These are phyloP conservation scores for Mycena amicta DNA, from an alignment of 768 basidiomycete species.

Conservation along the genomic window DNA sequence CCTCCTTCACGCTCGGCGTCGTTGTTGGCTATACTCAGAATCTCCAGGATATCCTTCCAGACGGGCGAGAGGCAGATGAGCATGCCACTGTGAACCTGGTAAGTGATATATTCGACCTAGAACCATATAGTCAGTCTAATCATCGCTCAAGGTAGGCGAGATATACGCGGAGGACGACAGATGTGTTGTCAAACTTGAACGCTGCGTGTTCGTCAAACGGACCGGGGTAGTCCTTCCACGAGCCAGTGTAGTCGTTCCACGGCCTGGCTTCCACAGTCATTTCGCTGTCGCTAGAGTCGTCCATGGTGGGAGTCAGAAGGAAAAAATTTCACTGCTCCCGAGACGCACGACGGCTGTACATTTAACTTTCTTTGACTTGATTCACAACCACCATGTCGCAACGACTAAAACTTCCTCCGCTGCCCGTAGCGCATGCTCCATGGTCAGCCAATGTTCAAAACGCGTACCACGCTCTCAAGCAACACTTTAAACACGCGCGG, in stretches of 20 bases:
- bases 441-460: not conserved
- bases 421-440: not conserved
- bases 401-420: not conserved
- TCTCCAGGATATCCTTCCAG: not conserved
- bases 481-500: not conserved
- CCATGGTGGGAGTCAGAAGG: not conserved
- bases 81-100: not conserved
- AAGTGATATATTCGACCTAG: not conserved
- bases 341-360: not conserved
- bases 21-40: not conserved
- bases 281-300: not conserved
- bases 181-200: not conserved
- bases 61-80: not conserved
- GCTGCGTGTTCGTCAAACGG: not conserved
- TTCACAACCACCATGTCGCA: not conserved
- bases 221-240: not conserved
- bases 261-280: not conserved
- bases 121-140: not conserved
- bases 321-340: not conserved
- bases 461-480: too few species aligned
- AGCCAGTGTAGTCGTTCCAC: not conserved
- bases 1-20: not conserved
- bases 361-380: not conserved
- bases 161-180: not conserved
- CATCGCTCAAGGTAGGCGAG: not conserved